Evolutionary conservation across 1,284 basidiomycete genomes (phyloP), one percentile per base, ranked within the genome.

Genomic region (Volvariella surrecta): DNA sequence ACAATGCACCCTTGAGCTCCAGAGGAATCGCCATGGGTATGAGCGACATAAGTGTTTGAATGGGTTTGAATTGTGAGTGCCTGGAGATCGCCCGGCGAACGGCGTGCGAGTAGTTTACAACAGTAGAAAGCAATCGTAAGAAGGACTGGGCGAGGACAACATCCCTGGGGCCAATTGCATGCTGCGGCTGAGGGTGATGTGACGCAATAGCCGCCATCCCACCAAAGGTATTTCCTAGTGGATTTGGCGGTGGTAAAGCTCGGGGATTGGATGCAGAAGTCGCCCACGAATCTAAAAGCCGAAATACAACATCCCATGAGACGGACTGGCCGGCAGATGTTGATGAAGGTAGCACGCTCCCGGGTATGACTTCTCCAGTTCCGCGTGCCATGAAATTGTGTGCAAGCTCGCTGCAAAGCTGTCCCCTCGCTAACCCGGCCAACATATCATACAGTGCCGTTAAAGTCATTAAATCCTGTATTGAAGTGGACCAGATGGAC

Each of bases 1-100:
- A 83, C 1, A 96, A 67, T 1, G 84, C 79, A 0, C 91, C 92
- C 56, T 97, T 97, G 44, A 98, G 73, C 55, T 97, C 92, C n/a
- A 95, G 67, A 0, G 90, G 88, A 15, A 93, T 75, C 8, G 84
- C 77, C 6, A 89, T 72, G 19, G 87, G 89, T 49, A 90, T 73
- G 32, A 93, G 76, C 3, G 81, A 79, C 35, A 93, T 75, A 3
- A 95, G 66, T 0, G 83, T 83, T 1, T 80, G 80, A 44, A 97
- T 76, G 0, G 89, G 88, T 41, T 82, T 76, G 59, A 86, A 86
- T 38, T 86, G 78, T 2, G 79, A 75, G 60, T 93, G 88, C 18
- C 81, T 71, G 39, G 85, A 79, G 11, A 98, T 75, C 1, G 89
- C 81, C 8, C 83, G 73, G 20, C 90, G 81, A 3, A 90, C 90